A percentile compares a stretch with the other conserved stretches of the same genome.
phyloP scores from a whole-genome alignment of 257 asterid genomes.

The Ophiorrhiza pumila region DNA sequence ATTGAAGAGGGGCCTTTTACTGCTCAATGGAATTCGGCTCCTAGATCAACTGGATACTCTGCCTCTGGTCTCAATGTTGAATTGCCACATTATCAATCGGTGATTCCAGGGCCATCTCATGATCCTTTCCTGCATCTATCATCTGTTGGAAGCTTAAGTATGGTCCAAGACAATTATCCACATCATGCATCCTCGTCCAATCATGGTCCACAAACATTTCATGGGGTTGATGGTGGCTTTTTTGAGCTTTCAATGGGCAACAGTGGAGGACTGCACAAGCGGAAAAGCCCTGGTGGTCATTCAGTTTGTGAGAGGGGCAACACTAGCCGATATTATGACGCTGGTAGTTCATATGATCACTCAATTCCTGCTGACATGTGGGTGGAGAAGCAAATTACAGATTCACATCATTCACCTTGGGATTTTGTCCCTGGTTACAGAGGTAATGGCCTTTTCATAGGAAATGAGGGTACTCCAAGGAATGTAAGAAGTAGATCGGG shows the following conservation, averaged over 20 bases:
- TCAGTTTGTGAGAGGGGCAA: slow-evolving; percentile 57
- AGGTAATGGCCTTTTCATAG: slow-evolving; percentile 47
- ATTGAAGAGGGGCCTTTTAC: slow-evolving; percentile 44
- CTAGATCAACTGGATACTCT: slow-evolving; percentile 46
- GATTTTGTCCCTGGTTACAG: slow-evolving; percentile 48
- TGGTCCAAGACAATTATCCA: slow-evolving; percentile 45
- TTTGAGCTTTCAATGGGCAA: slow-evolving; percentile 43
- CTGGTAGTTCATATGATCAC: slow-evolving; percentile 68
- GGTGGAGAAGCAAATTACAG: slow-evolving; percentile 57
- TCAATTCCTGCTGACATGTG: slow-evolving; percentile 46
- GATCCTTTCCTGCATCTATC: slow-evolving; percentile 48
- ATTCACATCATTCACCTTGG: slow-evolving; percentile 45
- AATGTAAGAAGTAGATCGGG: slow-evolving; percentile 70
- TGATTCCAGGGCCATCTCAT: slow-evolving; percentile 40
- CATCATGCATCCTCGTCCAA: slow-evolving; percentile 58
- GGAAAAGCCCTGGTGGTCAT: slow-evolving; percentile 62
- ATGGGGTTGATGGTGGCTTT: slow-evolving; percentile 47
- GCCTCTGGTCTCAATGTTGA: slow-evolving; percentile 42
- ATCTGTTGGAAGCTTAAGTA: slow-evolving; percentile 38
- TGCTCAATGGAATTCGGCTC: slow-evolving; percentile 48
- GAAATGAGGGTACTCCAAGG: slow-evolving; percentile 55
- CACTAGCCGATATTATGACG: slow-evolving; percentile 56
- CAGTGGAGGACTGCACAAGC: slow-evolving; percentile 59
- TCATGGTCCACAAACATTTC: slow-evolving; percentile 43
- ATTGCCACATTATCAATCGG: slow-evolving; percentile 48